Evolutionary conservation across 495 filamentous ascomycete genomes (phyloP).

Genomic region (Daldinia caldariorum): DNA sequence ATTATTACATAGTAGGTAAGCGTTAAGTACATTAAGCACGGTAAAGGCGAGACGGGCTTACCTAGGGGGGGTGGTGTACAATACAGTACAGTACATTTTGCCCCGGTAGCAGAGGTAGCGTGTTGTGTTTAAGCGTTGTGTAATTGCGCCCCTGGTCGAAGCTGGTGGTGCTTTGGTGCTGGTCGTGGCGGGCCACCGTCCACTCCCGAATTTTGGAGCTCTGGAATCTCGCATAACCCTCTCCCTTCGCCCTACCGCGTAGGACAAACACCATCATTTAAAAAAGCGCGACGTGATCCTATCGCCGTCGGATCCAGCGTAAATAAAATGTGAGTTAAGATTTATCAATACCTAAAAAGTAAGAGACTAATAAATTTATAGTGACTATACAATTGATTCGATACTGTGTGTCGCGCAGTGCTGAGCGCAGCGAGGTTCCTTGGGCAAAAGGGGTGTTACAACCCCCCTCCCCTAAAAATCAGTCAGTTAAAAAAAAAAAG

Average conservation of each 20-base stretch:
- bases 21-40: not conserved
- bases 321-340: conserved; percentile 8
- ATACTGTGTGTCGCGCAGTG: conserved; percentile 30
- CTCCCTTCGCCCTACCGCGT: conserved; percentile 43
- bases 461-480: conserved; percentile 28
- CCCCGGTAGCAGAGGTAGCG: not conserved
- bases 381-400: conserved; percentile 30
- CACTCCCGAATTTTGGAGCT: conserved; percentile 42
- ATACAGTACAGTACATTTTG: not conserved
- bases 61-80: conserved; percentile 11
- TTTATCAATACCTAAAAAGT: not conserved
- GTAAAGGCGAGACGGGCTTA: not conserved
- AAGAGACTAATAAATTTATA: conserved; percentile 24
- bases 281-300: conserved; percentile 38
- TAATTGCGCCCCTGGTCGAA: not conserved
- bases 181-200: conserved; percentile 31
- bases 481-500: not conserved
- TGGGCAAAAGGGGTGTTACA: conserved; percentile 39
- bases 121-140: conserved; percentile 1
- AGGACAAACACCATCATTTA: conserved; percentile 41
- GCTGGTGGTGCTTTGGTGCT: not conserved
- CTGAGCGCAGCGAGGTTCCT: conserved; percentile 16
- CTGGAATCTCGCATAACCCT: conserved; percentile 40
- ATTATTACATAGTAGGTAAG: not conserved
- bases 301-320: not conserved